These are phyloP conservation scores for Bocquillonia castaneifolia DNA, from an alignment of 441 rosid genomes.

Conservation along the genomic window DNA sequence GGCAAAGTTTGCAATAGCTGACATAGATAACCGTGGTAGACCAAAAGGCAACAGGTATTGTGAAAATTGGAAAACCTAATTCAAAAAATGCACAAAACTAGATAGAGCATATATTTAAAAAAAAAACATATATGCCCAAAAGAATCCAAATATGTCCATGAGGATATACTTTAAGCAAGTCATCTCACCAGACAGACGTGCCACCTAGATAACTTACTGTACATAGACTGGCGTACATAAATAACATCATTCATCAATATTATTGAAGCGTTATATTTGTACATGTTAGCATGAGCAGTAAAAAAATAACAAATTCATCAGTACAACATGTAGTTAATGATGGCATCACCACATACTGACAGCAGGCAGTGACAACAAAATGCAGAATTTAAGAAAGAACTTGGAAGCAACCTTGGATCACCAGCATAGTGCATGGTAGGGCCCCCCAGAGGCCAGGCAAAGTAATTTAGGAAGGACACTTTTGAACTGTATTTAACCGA, in stretches of 20 bases:
- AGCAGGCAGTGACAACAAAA: background rate
- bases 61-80: background rate
- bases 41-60: background rate
- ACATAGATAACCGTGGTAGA: background rate
- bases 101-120: too few species aligned
- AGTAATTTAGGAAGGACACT: background rate
- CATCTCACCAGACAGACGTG: background rate
- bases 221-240: background rate
- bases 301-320: background rate
- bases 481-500: background rate
- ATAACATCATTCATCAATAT: background rate
- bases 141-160: background rate
- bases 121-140: too few species aligned
- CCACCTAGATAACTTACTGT: background rate
- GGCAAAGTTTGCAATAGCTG: background rate
- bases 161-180: background rate
- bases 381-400: background rate
- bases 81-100: background rate
- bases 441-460: background rate
- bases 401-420: background rate
- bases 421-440: background rate
- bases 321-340: background rate
- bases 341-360: background rate
- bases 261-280: background rate
- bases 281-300: background rate